phyloP scores from a whole-genome alignment of 345 rosid genomes.

The Euphorbia lathyris region DNA sequence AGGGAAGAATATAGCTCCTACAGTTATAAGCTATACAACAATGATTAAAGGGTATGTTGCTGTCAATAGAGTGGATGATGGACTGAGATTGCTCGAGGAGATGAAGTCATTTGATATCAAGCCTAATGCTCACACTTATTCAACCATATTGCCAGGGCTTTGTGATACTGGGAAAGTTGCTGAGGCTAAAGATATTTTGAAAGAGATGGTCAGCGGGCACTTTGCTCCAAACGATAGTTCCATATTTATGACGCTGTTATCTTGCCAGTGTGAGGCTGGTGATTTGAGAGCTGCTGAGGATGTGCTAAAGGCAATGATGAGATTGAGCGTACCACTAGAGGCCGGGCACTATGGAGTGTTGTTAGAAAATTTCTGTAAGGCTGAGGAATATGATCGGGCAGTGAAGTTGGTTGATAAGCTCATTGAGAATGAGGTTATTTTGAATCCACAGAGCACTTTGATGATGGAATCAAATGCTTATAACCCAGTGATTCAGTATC shows the following conservation, averaged over 20 bases:
- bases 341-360: slow-evolving; percentile 85
- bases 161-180: slow-evolving; percentile 65
- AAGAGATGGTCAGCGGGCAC: slow-evolving; percentile 61
- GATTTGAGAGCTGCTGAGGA: slow-evolving; percentile 65
- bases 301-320: slow-evolving; percentile 79
- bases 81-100: slow-evolving; percentile 71
- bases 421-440: slow-evolving; percentile 68
- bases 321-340: slow-evolving; percentile 66
- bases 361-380: slow-evolving; percentile 73
- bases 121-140: slow-evolving; percentile 69
- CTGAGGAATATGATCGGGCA: slow-evolving; percentile 57
- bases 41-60: slow-evolving; percentile 82
- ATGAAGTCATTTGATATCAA: slow-evolving; percentile 65
- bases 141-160: slow-evolving; percentile 75
- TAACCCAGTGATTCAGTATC: slow-evolving; percentile 60
- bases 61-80: slow-evolving; percentile 57
- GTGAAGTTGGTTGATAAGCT: slow-evolving; percentile 68
- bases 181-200: slow-evolving; percentile 58
- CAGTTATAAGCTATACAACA: slow-evolving; percentile 74
- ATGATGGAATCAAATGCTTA: slow-evolving; percentile 64
- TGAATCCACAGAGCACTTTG: slow-evolving; percentile 64
- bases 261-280: slow-evolving; percentile 56
- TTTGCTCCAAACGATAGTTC: slow-evolving; percentile 73
- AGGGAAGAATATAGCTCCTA: slow-evolving; percentile 58
- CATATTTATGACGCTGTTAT: slow-evolving; percentile 60